These are phyloP conservation scores for Helianthus annuus DNA, from an alignment of 129 eudicot genomes.

Conservation along the genomic window HanXRQr2.0-SUNRISE NC_035445.2:94281045-94281544, in stretches of 20 bases:
- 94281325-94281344: not conserved
- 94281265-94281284: conserved; percentile 22
- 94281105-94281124: not conserved
- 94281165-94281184: not conserved
- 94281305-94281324: not conserved
- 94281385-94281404: conserved; percentile 9
- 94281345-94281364: conserved; percentile 26
- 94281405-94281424: conserved; percentile 16
- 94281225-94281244: conserved; percentile 21
- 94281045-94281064: too few relatives aligned
- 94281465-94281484: conserved; percentile 4
- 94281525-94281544: not conserved
- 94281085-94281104: too few relatives aligned
- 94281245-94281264: conserved; percentile 5
- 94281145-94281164: not conserved
- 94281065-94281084: too few relatives aligned
- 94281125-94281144: not conserved
- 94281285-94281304: not conserved
- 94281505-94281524: conserved; percentile 19
- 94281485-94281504: not conserved
- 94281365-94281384: not conserved
- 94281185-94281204: conserved; percentile 2
- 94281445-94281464: conserved; percentile 11
- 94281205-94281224: conserved; percentile 30
- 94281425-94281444: conserved; percentile 32